Conservation (phyloP, 129 eudicot species). For the Pseudognaphalium luteoalbum region DNA sequence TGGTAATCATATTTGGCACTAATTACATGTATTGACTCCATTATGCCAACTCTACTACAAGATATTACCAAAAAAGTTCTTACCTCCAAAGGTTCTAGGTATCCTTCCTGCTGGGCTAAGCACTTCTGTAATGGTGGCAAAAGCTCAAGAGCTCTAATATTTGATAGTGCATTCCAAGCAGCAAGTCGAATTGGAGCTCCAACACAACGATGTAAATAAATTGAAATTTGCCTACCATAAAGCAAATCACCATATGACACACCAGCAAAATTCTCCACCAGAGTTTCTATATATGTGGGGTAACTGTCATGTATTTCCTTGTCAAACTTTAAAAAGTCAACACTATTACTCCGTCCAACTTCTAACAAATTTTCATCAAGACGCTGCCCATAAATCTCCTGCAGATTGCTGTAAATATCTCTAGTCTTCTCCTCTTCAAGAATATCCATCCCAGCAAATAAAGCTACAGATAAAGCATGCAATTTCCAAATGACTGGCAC, state of each 20-base stretch:
- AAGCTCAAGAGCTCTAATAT: slow-evolving; percentile 81
- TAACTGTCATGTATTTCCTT: slow-evolving; percentile 81
- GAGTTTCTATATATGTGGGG: slow-evolving; percentile 71
- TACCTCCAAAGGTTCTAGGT: slow-evolving; percentile 92
- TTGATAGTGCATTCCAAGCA: slow-evolving; percentile 79
- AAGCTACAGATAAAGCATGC: slow-evolving; percentile 69
- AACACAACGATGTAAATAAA: slow-evolving; percentile 72
- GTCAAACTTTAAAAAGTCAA: slow-evolving; percentile 56
- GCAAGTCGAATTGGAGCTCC: slow-evolving; percentile 76
- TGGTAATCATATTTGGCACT: slow-evolving; percentile 1
- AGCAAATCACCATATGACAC: slow-evolving; percentile 81
- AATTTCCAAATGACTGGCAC: slow-evolving; percentile 81
- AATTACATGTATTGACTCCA: background rate
- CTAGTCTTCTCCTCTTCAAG: slow-evolving; percentile 70
- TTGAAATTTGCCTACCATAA: slow-evolving; percentile 80
- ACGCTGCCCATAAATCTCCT: slow-evolving; percentile 57
- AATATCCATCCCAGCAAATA: slow-evolving; percentile 67
- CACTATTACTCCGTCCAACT: slow-evolving; percentile 24
- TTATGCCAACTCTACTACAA: slow-evolving; percentile 19
- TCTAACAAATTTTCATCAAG: slow-evolving; percentile 48
- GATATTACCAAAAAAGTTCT: slow-evolving; percentile 2
- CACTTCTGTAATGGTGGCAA: slow-evolving; percentile 78
- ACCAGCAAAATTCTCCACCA: slow-evolving; percentile 90
- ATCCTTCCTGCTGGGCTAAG: slow-evolving; percentile 60
- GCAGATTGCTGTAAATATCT: slow-evolving; percentile 62